Evolutionary conservation across 179 eudicot species (phyloP).

Genomic region (Beta macrorhiza): DNA sequence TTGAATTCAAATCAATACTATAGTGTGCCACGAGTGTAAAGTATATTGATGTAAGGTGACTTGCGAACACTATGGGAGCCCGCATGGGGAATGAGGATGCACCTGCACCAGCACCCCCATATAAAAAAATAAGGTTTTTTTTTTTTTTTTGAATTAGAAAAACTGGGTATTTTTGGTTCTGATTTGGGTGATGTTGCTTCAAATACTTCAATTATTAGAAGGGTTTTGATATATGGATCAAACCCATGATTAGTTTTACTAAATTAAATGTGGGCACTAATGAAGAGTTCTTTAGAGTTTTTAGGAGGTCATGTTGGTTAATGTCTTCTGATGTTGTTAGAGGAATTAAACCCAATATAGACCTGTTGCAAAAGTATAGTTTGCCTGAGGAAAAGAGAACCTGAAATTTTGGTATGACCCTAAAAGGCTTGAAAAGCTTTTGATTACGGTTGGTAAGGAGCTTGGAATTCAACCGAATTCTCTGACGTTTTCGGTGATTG

Average conservation of each 20-base stretch:
- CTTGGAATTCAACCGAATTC: conserved; percentile 21
- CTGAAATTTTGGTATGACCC: conserved; percentile 13
- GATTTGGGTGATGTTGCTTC: conserved; percentile 18
- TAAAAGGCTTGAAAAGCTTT: conserved; percentile 5
- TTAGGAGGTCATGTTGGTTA: conserved; percentile 25
- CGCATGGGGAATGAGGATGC: too few relatives aligned
- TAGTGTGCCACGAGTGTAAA: too few relatives aligned
- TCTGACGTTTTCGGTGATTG: conserved; percentile 1
- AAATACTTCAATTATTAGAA: conserved; percentile 12
- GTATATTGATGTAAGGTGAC: too few relatives aligned
- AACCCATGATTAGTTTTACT: background rate
- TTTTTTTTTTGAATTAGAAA: background rate
- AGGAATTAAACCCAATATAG: conserved; percentile 19
- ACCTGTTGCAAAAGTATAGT: conserved; percentile 18
- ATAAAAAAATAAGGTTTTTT: too few relatives aligned
- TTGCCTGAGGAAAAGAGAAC: conserved; percentile 14
- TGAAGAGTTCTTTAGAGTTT: background rate
- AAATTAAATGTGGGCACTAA: background rate
- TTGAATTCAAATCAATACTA: too few relatives aligned
- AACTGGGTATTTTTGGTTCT: conserved; percentile 23
- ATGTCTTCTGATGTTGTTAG: conserved; percentile 11
- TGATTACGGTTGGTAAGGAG: conserved; percentile 23
- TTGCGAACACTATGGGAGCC: too few relatives aligned
- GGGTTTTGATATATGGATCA: background rate
- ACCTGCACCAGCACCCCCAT: too few relatives aligned